Evolutionary conservation across 108 stramenopile genomes (phyloP).

Genomic region (Cyclotella atomus): DNA sequence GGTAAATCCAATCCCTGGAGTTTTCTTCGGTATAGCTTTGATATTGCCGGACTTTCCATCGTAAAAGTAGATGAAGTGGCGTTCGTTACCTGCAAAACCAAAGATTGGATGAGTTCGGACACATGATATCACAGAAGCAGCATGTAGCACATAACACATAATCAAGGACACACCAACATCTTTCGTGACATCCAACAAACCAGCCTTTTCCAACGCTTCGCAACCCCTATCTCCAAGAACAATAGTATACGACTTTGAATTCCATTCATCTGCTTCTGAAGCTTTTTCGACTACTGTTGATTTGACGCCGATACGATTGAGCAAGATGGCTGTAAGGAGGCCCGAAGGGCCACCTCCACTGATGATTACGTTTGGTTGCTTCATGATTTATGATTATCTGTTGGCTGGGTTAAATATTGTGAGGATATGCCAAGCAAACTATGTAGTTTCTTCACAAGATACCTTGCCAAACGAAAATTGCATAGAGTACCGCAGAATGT

Average conservation of each 20-base stretch:
- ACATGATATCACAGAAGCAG: too few relatives aligned
- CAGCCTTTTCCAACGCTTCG: background rate
- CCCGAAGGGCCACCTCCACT: slow-evolving; percentile 15
- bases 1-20: slow-evolving; percentile 3
- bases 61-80: background rate
- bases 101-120: too few relatives aligned
- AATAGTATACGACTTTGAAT: slow-evolving; percentile 1
- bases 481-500: too few relatives aligned
- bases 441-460: too few relatives aligned
- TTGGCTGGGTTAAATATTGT: background rate
- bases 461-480: too few relatives aligned
- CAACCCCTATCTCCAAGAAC: slow-evolving; percentile 1
- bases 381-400: background rate
- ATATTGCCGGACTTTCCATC: slow-evolving; percentile 14
- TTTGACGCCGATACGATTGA: background rate
- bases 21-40: slow-evolving; percentile 5
- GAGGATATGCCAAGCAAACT: too few relatives aligned
- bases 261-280: slow-evolving; percentile 1
- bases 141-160: too few relatives aligned
- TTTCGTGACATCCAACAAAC: slow-evolving; percentile 4
- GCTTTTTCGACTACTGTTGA: slow-evolving; percentile 9
- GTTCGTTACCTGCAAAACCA: background rate
- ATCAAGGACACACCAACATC: background rate
- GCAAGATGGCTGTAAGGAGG: slow-evolving; percentile 2
- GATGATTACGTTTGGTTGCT: slow-evolving; percentile 5